Base-by-base conservation (phyloP, 768 basidiomycete genomes). In the Podaxis sp. region DNA sequence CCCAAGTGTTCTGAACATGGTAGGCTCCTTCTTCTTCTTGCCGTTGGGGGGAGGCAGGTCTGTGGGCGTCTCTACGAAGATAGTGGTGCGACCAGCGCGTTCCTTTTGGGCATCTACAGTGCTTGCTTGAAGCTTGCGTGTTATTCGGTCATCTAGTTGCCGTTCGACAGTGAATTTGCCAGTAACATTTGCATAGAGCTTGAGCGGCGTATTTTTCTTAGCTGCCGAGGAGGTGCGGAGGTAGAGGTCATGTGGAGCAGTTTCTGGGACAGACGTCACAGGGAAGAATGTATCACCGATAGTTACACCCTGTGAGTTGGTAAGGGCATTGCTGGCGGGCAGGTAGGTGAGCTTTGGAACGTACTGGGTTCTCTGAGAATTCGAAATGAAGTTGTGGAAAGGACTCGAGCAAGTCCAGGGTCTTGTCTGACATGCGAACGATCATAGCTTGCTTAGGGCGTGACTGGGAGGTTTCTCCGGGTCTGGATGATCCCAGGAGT, bases 371-470 rank as follows among this genome's bases (percentile, higher is more conserved):
- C 37, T 83, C 77, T 24, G 84, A 85, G 68, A 91, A 89, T 64
- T 87, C 81, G 63, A 92, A 82, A 44, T 86, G 76, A 70, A 91
- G 73, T 15, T 78, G 72, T 40, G 78, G 78, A 55, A 78, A 78
- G 0, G 80, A 75, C 48, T 86, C 82, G 48, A 92, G 82, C 0
- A 87, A 87, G 60, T 90, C 86, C 64, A 92, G 78, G 0, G 88
- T 85, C 72, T 90, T 88, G 37, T 83, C 80, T 3, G 91, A 85
- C 82, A 93, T 80, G 61, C 89, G 87, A 44, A 93, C 82, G 55
- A 93, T 77, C 84, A 91, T 87, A 53, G 90, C 91, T 26, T 82
- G 81, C 77, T 90, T 91, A 12, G 86, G 85, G 63, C 82, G 84
- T 3, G 87, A 80, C 37, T 84, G 83, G 37, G 81, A 70, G 0